Conservation (phyloP, 176 grass and related monocot genomes). For the Oryza coarctata region DNA sequence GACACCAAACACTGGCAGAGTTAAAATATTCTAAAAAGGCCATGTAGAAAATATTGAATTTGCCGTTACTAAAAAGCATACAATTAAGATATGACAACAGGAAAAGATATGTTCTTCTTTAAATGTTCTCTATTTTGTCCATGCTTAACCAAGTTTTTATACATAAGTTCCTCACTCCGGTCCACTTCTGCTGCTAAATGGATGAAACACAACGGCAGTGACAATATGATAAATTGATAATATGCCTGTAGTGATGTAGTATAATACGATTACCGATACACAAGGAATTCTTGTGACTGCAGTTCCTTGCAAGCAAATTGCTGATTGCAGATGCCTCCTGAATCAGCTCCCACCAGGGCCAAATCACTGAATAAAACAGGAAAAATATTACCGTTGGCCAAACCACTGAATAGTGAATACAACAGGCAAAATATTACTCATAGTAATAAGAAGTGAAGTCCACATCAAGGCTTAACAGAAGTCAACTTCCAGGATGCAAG, state of each 20-base stretch:
- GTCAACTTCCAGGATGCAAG: conserved; percentile 47
- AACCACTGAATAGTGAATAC: conserved; percentile 43
- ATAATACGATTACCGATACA: not conserved
- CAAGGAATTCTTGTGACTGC: conserved; percentile 5
- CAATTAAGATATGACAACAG: not conserved
- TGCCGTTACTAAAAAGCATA: conserved; percentile 38
- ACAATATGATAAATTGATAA: not conserved
- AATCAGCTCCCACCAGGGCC: conserved; percentile 41
- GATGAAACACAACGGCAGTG: not conserved
- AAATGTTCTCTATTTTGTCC: not conserved
- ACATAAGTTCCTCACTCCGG: not conserved
- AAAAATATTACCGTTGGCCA: conserved; percentile 19
- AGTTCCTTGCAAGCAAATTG: conserved; percentile 23
- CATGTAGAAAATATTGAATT: conserved; percentile 35
- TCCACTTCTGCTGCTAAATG: not conserved
- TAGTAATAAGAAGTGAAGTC: conserved; percentile 35
- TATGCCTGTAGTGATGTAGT: not conserved
- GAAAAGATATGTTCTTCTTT: not conserved
- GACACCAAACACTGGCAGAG: too few species aligned
- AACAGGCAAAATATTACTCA: conserved; percentile 27
- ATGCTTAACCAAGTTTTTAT: conserved; percentile 16
- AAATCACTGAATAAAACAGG: conserved; percentile 35
- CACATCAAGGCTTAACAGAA: conserved; percentile 45
- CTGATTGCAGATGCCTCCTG: conserved; percentile 25
- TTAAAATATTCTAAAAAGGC: conserved; percentile 15